Evolutionary conservation across 1,284 basidiomycete species (phyloP), one percentile per base, ranked within the genome.

Genomic region (Trametes pubescens): DNA sequence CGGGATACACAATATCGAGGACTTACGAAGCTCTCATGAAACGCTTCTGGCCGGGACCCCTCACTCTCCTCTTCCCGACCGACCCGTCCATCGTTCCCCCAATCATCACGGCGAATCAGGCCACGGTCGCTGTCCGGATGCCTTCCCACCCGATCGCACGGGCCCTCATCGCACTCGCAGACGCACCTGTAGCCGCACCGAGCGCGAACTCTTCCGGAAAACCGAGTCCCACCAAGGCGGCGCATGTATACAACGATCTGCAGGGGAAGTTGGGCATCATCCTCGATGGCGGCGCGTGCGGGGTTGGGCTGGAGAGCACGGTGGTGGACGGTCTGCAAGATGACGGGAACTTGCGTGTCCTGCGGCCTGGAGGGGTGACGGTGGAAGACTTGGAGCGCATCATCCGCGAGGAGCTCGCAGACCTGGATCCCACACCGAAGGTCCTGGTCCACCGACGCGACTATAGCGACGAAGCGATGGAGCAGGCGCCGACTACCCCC

Each of bases 141-240:
- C 98, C 98, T 0, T 89, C 91, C 0, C 96, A 99, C 78, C 92
- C 94, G 0, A 87, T 99, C 34, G 96, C 98, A 0, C 83, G 96
- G 51, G 95, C 95, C 0, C 83, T 99, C 63, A 99, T 99, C 65
- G 86, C 92, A 0, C 71, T 89, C 3, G 78, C 91, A 0, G 82
- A 91, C 54, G 77, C 87, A 0, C 97, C 98, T 0, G 80, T 99
- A 21, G 96, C 96, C 7, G 98, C 97, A 0, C 98, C 98, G 0
- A 97, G 94, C 64, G 98, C 98, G 34, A 99, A 99, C 75, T 90
- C 93, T 0, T 96, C 94, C 0, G 96, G 96, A 9, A 91, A 94
- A 69, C 98, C 98, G 1, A 95, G 93, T 70, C 97, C 98, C 0
- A 99, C 98, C 0, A 86, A 85, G n/a, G 95, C 95, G 11, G 84